These are phyloP conservation scores for Suhomyces canberraensis DNA, from an alignment of 805 yeast species.

Conservation along the genomic window DNA sequence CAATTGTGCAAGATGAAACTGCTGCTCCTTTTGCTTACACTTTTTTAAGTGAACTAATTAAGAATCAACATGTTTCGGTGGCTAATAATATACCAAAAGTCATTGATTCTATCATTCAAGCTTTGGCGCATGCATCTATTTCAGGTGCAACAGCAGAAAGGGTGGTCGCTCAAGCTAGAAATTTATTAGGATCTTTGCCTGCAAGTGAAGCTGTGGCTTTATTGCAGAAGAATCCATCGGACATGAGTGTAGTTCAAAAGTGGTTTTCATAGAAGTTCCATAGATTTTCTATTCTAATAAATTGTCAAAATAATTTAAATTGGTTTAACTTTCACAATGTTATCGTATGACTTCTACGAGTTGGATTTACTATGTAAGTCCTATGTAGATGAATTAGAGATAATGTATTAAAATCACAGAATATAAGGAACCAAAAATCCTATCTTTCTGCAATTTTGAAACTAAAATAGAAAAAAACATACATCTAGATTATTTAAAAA, in stretches of 20 bases:
- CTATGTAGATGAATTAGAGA: too few species aligned
- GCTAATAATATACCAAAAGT: constrained; percentile 55
- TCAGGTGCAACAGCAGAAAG: constrained; percentile 69
- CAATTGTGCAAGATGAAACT: constrained; percentile 78
- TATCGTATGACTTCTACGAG: too few species aligned
- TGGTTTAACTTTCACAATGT: too few species aligned
- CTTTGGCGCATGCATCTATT: constrained; percentile 64
- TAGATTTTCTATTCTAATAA: not conserved
- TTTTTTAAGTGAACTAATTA: constrained; percentile 54
- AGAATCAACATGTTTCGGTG: constrained; percentile 39
- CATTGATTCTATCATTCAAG: constrained; percentile 69
- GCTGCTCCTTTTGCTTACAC: constrained; percentile 84
- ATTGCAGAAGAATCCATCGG: constrained; percentile 60
- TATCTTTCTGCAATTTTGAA: too few species aligned
- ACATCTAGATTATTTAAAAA: too few species aligned
- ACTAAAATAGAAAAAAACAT: too few species aligned
- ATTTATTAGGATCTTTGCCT: constrained; percentile 61
- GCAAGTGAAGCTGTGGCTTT: constrained; percentile 65
- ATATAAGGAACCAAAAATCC: too few species aligned
- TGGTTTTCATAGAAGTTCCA: constrained; percentile 46
- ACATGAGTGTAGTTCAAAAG: constrained; percentile 56
- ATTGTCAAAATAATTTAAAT: too few species aligned
- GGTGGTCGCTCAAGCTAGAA: constrained; percentile 60
- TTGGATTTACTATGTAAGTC: too few species aligned
- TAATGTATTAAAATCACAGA: too few species aligned